These are phyloP conservation scores for Phytophthora pini DNA, from an alignment of 352 stramenopile genomes.

Conservation along the genomic window DNA sequence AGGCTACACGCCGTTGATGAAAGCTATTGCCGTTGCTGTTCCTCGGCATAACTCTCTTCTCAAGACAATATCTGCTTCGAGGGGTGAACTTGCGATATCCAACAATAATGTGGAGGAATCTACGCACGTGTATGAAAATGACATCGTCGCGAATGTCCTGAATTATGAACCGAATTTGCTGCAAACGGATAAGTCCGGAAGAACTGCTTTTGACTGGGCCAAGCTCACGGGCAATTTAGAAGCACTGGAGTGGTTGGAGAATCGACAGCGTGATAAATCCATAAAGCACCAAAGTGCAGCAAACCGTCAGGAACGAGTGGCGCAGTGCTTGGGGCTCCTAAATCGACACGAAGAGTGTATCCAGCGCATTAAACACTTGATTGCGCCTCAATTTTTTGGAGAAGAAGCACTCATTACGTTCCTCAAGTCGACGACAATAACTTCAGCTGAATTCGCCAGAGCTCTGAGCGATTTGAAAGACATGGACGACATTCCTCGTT, in stretches of 20 bases:
- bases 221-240: constrained; percentile 49
- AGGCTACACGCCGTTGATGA: constrained; percentile 81
- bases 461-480: constrained; percentile 33
- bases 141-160: constrained; percentile 53
- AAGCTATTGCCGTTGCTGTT: constrained; percentile 61
- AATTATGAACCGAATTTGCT: constrained; percentile 48
- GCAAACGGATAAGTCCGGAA: constrained; percentile 49
- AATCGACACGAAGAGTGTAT: constrained; percentile 44
- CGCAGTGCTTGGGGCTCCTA: constrained; percentile 48
- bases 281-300: constrained; percentile 44
- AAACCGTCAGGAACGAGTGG: constrained; percentile 42
- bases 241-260: constrained; percentile 46
- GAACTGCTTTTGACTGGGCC: constrained; percentile 76
- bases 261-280: constrained; percentile 37
- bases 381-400: constrained; percentile 47
- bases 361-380: constrained; percentile 33
- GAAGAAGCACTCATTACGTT: constrained; percentile 49
- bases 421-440: constrained; percentile 32
- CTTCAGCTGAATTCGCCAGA: constrained; percentile 23
- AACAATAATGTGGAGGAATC: constrained; percentile 25
- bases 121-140: constrained; percentile 51
- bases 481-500: constrained; percentile 1
- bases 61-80: background rate
- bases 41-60: constrained; percentile 11
- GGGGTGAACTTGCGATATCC: background rate